Evolutionary conservation across 1,284 basidiomycete genomes (phyloP).

Genomic region (Heterobasidion occidentale): DNA sequence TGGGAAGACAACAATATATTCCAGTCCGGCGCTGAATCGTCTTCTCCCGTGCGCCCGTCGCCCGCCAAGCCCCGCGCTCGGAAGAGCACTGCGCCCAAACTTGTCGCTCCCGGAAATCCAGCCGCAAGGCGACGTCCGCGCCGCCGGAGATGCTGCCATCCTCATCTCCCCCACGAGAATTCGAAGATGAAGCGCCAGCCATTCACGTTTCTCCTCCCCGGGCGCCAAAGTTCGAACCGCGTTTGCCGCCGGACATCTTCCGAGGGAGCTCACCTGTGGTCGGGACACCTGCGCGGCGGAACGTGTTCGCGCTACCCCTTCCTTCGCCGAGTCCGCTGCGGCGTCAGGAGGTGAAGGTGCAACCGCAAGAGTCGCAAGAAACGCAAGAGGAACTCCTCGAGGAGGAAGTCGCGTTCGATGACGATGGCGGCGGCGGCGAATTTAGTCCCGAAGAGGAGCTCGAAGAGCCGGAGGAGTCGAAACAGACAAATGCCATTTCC

Average conservation of each 20-base stretch:
- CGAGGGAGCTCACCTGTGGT: constrained; percentile 11
- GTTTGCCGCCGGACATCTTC: constrained; percentile 32
- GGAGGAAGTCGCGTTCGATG: background rate
- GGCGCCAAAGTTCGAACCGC: constrained; percentile 46
- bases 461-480: constrained; percentile 20
- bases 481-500: constrained; percentile 25
- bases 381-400: background rate
- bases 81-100: constrained; percentile 29
- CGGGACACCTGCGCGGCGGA: background rate
- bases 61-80: constrained; percentile 39
- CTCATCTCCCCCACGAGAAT: constrained; percentile 19
- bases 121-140: constrained; percentile 63
- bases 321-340: background rate
- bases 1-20: constrained; percentile 85
- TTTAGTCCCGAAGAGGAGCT: constrained; percentile 6
- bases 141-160: constrained; percentile 49
- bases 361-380: background rate
- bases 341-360: background rate
- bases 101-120: constrained; percentile 26
- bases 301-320: background rate
- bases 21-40: constrained; percentile 74
- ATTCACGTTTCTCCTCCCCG: constrained; percentile 21
- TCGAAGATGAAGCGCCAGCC: constrained; percentile 6
- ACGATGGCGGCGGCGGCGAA: background rate
- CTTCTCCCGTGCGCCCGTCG: constrained; percentile 60